Base-by-base conservation (phyloP, 306 rosid species). In the Chamaecrista fasciculata region DNA sequence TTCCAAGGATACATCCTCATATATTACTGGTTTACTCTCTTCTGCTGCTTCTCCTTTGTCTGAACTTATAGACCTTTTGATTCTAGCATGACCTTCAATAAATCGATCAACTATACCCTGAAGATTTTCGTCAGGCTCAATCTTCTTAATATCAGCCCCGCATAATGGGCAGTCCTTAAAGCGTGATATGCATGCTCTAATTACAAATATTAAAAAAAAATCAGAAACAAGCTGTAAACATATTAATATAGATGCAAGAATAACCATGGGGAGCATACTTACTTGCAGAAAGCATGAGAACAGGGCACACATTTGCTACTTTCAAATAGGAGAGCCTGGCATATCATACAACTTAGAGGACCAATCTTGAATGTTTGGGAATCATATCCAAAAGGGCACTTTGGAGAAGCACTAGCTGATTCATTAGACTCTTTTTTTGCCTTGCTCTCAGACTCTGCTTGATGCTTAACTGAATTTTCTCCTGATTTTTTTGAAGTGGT, bases 21-120 rank as follows among this genome's bases (percentile, higher is more conserved):
- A 94, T 62, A 84, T 70, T 16, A 94, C 89, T 14, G 75, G 79
- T 73, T 84, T 81, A 74, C 75, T 86, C 73, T 86, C 94, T 26
- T 76, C 55, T 23, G 66, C 80, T 70, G 51, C 82, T 71, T 82
- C 96, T 25, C 75, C 83, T 67, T 82, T 82, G 70, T 67, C 86
- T 69, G 75, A 70, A 79, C 65, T 84, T 61, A 83, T 68, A 71
- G 97, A 72, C 82, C 97, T 74, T 87, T 78, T 88, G 79, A 94
- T 90, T 78, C 98, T 88, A 44, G 92, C 98, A 82, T 94, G 98
- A 55, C 98, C 98, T 78, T 94, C 98, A 69, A 94, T 94, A 79
- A 90, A 94, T 25, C 91, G 95, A 76, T 94, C 95, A 34, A 94
- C 99, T 75, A 78, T 52, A 50, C 81, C 86, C 66, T 94, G 97